phyloP scores from a whole-genome alignment of 208 protist species.

The Acanthamoeba lenticulata region DNA sequence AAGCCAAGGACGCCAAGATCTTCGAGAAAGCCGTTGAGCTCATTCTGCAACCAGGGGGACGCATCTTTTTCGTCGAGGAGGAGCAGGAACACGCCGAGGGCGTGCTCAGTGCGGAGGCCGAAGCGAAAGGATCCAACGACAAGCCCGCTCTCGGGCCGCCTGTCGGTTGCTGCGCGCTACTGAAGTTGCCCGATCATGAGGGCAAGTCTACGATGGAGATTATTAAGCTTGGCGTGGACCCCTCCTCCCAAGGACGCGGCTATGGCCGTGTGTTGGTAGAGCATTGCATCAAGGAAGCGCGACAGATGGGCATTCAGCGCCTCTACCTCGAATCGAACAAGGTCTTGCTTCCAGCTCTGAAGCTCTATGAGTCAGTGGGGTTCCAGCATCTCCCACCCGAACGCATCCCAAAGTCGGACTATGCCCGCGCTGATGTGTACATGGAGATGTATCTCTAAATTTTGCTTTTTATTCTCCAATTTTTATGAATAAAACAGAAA shows the following conservation, averaged over 20 bases:
- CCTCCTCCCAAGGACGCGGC: not conserved
- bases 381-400: not conserved
- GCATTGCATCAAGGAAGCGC: not conserved
- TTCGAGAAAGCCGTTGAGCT: not conserved
- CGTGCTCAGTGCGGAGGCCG: not conserved
- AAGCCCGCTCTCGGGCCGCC: not conserved
- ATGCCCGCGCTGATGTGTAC: not conserved
- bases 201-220: constrained; percentile 8
- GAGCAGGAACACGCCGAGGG: not conserved
- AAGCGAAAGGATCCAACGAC: not conserved
- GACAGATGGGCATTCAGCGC: not conserved
- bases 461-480: not conserved
- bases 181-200: not conserved
- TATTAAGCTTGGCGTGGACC: not conserved
- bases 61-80: not conserved
- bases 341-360: not conserved
- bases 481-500: not conserved
- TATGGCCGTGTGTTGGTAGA: not conserved
- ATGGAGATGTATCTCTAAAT: not conserved
- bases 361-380: not conserved
- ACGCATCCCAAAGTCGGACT: not conserved
- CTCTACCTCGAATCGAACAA: constrained; percentile 43
- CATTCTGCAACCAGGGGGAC: not conserved
- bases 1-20: not conserved
- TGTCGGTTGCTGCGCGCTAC: constrained; percentile 18